These are phyloP conservation scores for Neurospora sp. DNA, from an alignment of 495 filamentous ascomycete species.

Conservation along the genomic window DNA sequence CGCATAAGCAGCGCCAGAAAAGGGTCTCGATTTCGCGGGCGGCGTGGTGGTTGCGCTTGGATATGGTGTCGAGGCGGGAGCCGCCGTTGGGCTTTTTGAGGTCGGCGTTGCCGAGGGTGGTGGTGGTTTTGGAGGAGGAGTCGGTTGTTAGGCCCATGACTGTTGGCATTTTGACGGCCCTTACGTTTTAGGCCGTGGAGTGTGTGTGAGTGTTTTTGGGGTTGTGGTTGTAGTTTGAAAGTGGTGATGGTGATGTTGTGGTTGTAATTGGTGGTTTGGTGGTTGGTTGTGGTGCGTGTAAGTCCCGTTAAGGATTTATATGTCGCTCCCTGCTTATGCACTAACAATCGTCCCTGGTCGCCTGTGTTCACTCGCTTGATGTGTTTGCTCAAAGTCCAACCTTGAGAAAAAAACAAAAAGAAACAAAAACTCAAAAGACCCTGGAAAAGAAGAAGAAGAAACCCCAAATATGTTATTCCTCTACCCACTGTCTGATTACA, in stretches of 20 bases:
- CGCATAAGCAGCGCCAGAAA: slow-evolving; percentile 27
- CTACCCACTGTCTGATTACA: no score
- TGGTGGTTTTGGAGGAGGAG: slow-evolving; percentile 10
- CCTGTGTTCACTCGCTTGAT: neutral
- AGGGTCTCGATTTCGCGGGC: slow-evolving; percentile 25
- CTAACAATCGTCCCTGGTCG: neutral
- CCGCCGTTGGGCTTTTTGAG: slow-evolving; percentile 24
- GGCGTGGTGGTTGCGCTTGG: slow-evolving; percentile 28
- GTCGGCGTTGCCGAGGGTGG: slow-evolving; percentile 20
- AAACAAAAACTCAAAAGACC: neutral
- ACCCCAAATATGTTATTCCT: neutral
- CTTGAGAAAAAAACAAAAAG: neutral
- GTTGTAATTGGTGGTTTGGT: neutral
- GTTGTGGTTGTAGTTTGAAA: neutral
- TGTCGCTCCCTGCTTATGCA: neutral
- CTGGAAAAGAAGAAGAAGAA: neutral
- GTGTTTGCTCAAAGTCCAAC: neutral
- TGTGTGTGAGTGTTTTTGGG: neutral
- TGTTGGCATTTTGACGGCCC: slow-evolving; percentile 12
- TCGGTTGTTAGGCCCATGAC: slow-evolving; percentile 20
- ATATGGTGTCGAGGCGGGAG: slow-evolving; percentile 28
- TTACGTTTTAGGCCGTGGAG: no score
- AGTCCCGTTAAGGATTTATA: neutral
- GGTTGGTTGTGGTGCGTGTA: neutral
- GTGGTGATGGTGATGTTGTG: neutral